These are phyloP conservation scores for Fusarium papillatum DNA, from an alignment of 2,329 filamentous ascomycete species.

Conservation along the genomic window DNA sequence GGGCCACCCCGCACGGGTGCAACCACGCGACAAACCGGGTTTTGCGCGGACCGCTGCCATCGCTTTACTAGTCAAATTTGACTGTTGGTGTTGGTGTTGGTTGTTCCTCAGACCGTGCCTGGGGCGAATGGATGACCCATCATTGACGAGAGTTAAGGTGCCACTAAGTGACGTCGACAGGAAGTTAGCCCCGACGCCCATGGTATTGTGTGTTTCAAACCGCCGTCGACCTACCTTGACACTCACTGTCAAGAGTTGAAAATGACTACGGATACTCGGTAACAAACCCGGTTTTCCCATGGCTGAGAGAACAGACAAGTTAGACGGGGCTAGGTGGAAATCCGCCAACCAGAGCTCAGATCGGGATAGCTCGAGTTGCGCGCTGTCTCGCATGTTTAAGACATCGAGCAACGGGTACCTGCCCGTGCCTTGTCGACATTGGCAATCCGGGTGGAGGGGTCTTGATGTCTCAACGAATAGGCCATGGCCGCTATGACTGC, in stretches of 20 bases:
- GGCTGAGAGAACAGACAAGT: not conserved
- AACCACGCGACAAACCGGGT: not conserved
- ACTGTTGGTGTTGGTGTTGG: not conserved
- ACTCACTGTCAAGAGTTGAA: not conserved
- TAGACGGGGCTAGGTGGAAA: not conserved
- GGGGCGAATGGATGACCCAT: not conserved
- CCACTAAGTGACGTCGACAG: not conserved
- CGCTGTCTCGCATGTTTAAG: constrained; percentile 4
- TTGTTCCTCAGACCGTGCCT: not conserved
- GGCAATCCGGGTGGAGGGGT: constrained; percentile 7
- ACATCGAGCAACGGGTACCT: constrained; percentile 4
- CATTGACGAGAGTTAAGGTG: not conserved
- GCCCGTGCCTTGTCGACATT: constrained; percentile 2
- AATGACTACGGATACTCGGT: not conserved
- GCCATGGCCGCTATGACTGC: constrained; percentile 1
- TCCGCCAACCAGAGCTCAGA: not conserved
- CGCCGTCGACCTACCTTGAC: not conserved
- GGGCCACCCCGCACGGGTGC: not conserved
- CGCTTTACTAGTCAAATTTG: not conserved
- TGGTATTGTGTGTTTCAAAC: not conserved
- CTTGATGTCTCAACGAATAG: constrained; percentile 11
- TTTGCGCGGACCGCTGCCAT: not conserved
- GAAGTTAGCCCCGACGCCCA: not conserved
- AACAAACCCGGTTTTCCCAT: not conserved
- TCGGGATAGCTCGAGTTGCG: not conserved